Evolutionary conservation across 2,329 filamentous ascomycete species (phyloP), one percentile per base, ranked within the genome.

Genomic region (Claviceps sp.): DNA sequence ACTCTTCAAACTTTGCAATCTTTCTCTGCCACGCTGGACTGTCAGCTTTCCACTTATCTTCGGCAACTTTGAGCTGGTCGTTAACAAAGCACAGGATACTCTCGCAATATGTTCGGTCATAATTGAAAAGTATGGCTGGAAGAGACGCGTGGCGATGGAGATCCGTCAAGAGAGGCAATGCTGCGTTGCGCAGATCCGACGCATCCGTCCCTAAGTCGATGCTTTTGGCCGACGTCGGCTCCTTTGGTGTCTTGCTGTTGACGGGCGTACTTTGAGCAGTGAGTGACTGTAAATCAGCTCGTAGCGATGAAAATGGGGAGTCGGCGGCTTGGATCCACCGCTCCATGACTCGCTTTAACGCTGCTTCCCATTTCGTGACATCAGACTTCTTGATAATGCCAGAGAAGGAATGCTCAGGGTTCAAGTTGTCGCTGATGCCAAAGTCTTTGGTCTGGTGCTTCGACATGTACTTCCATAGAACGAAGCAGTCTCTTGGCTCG

Each of bases 41-140:
- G 30, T 34, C 70, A 70, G 48, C 76, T 59, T 83, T 81, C 71
- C 77, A 85, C 6, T 53, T 79, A 11, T 24, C 20, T 13, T 70
- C 0, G 64, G 20, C 42, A 11, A 8, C 7, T 24, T 24, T 22
- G 11, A 44, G 42, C 42, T 44, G 11, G 20, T 24, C 58, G 1
- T 83, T 62, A 0, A 89, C 58, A 0, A 65, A 59, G 24, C 63
- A 58, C 26, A 78, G 75, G 30, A 85, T 76, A 9, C 65, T 63
- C 63, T 89, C 85, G 59, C 87, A 90, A 34, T 70, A 65, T 1
- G 65, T 64, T 47, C 85, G 79, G 56, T 89, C 83, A 58, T 87
- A 91, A 61, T 87, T 87, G 71, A 91, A 91, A 1, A 89, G 64
- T 13, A 91, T 80, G 0, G 83, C 85, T 0, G 86, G 87, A 1